Evolutionary conservation across 805 yeast genomes (phyloP), one percentile per base, ranked within the genome.

Genomic region (Candida montana): DNA sequence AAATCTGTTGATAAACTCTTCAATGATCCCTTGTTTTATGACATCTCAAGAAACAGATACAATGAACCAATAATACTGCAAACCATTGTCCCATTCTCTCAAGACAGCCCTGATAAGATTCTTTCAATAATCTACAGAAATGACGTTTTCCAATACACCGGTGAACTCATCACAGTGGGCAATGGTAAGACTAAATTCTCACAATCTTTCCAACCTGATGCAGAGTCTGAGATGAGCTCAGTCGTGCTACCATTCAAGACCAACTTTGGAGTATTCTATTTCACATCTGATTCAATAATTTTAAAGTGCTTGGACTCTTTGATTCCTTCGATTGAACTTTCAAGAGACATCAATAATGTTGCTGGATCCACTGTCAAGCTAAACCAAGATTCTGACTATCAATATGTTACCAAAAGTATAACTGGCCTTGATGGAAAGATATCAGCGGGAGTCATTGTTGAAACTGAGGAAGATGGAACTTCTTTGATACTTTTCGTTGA

Each of bases 41-140:
- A 52, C 2, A n/a, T 54, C 23, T 43, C 51, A 10, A 43, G 40
- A 20, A 18, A 33, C 11, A 35, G 35, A n/a, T 46, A 43, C n/a
- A 17, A 37, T 5, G 41, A 49, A 12, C 53, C 56, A 3, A 28
- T 54, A 17, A 9, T 34, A 1, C 12, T 49, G 4, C 54, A 49
- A 16, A 34, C 42, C 4, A 51, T 54, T 4, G 27, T 16, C 1
- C 15, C 39, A 5, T 49, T 44, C 30, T 42, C 44, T 26, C 50
- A 41, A 21, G 48, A 42, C 10, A 24, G 17, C 15, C 27, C 35
- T 2, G 33, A 31, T 5, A 31, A 29, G 6, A 36, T 31, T 3
- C 31, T 30, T n/a, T 40, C 44, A 5, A 21, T 44, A 7, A 35
- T 40, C 10, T 44, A 40, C 24, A 33, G 44, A 36, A 34, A 37